Base-by-base conservation (phyloP, 1,284 basidiomycete species). In the Exobasidium cylindrosporum region DNA sequence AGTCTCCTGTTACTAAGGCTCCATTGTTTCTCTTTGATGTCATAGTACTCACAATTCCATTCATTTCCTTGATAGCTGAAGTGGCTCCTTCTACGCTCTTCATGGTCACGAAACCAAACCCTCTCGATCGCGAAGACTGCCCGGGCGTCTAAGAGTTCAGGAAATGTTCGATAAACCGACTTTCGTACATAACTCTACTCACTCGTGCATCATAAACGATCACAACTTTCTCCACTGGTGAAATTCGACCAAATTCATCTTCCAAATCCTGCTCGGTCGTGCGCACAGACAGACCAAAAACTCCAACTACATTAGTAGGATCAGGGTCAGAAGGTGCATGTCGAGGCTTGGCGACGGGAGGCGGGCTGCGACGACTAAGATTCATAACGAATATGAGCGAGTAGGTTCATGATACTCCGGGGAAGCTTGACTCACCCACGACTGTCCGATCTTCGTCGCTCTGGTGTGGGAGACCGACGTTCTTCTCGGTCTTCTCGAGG, bases 181-280 rank as follows among this genome's bases (percentile, higher is more conserved):
- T 28, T 23, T n/a, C n/a, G n/a, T n/a, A 31, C 26, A 13, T 26
- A 5, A 17, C n/a, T n/a, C 6, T 24, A 59, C 64, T 60, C 78
- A 96, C 93, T 77, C 94, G 84, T 81, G 97, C 93, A 82, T 98
- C 95, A 80, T 97, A 97, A n/a, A 98, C 96, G 70, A 98, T 93
- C 57, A 90, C 90, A 40, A 75, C 78, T 82, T 97, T 97, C 76
- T 95, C 91, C 57, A 97, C 94, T 29, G 87, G 86, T 24, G 93
- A 94, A 71, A 88, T 90, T 50, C 90, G 86, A 72, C 84, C 86
- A 74, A 98, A 98, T 81, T 97, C 93, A 68, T 95, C 89, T 73
- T 97, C 91, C 54, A 98, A 84, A 80, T 97, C 95, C 47, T 89
- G 87, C 81, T 98, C 96, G 62, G 88, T 86, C 2, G 95, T 97